Evolutionary conservation across 2,329 filamentous ascomycete genomes (phyloP), one percentile per base, ranked within the genome.

Genomic region (Scedosporium apiospermum): DNA sequence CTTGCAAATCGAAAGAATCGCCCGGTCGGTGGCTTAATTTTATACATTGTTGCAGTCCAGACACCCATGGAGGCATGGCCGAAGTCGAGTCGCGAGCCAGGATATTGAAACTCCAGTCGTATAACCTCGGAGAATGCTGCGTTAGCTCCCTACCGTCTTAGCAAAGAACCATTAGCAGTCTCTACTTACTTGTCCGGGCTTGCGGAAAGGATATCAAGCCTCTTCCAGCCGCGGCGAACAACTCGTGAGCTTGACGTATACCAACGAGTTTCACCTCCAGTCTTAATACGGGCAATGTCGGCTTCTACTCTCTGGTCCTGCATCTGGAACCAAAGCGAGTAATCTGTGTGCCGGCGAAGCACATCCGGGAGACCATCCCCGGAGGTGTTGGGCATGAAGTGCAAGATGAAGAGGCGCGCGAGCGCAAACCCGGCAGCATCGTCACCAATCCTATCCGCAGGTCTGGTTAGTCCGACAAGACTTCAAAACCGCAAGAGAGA

Each of bases 71-170:
- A 12, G 59, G 59, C 12, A 18, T 51, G 26, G 42, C 23, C 4
- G 27, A 27, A 6, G 49, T 46, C 7, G 44, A 21, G 3, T 61
- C 42, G n/a, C 34, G 27, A 5, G 44, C 44, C 6, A 53, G 27
- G 7, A 61, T 46, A 27, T 38, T 46, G 14, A 61, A 23, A 44
- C 26, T 51, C 59, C 59, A 61, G 27, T 61, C 59, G 16, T 61
- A 30, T 10, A n/a, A 38, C 44, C 59, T 61, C 16, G 5, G 27
- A 6, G 3, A 7, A 53, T 7, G 16, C 9, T 9, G 18, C 9
- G 16, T 18, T n/a, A 49, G 16, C 44, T 49, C 18, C 44, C 16
- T 21, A 49, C n/a, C 44, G 44, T 21, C 44, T 21, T 21, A 7
- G 44, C n/a, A 7, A n/a, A 18, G 16, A 49, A 18, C 44, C 12